Base-by-base conservation (phyloP, 305 asterid genomes). In the Caryopteris hybrid region DNA sequence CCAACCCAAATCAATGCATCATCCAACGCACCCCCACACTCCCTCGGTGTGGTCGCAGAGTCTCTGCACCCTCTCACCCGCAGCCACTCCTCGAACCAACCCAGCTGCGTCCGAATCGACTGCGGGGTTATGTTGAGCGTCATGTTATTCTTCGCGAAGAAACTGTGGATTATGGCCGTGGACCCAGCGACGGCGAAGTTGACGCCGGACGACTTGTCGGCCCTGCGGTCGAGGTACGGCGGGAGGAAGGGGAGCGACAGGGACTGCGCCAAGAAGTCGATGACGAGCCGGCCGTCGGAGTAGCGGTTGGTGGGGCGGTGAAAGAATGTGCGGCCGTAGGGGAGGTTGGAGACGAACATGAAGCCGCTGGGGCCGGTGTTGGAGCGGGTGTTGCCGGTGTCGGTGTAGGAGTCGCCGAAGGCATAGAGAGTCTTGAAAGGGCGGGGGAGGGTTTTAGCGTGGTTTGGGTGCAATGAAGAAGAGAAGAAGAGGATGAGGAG, bases 1-100 rank as follows among this genome's bases (percentile, higher is more conserved):
- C 98, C 98, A 2, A 85, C 85, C 98, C 98, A 92, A 65, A 92
- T 61, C 83, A 93, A 63, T 1, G 99, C 82, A 46, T 90, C 85
- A 0, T 78, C 57, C 43, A 92, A 88, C 22, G 65, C 84, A 0
- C 59, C 75, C 48, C 39, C 71, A 36, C 96, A 92, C 68, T 76
- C 80, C 31, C 1, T 43, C 0, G 81, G 77, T 0, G 88, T 84
- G 0, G 66, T 34, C 12, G 53, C 33, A 4, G 51, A 5, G 47
- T 78, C 69, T 1, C 14, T 68, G n/a, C 96, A 88, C 75, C 94
- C 90, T 46, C 67, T 68, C 0, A 69, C 74, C 18, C 38, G 74
- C 77, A 92, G 21, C 11, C 77, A 57, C 48, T 64, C 27, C 27
- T 81, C 27, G 68, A 93, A 90, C 97, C 97, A 90, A 7, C 0